phyloP scores from a whole-genome alignment of 768 basidiomycete genomes.

The Pulveroboletus sp. region DNA sequence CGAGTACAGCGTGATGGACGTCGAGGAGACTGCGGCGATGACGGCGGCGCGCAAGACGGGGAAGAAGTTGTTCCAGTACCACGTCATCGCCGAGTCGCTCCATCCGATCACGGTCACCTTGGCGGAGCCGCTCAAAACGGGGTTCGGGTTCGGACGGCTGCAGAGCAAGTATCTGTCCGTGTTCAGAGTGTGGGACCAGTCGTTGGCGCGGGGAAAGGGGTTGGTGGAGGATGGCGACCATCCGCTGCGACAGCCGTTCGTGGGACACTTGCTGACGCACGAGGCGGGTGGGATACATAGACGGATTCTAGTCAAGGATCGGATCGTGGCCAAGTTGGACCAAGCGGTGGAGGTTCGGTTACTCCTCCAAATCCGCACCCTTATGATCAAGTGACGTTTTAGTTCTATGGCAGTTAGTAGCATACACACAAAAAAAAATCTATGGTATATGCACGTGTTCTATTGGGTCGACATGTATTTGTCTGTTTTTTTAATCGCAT shows the following conservation, averaged over 20 bases:
- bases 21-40: constrained; percentile 16
- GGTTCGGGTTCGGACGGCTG: constrained; percentile 14
- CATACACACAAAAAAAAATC: no score
- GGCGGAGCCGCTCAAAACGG: constrained; percentile 17
- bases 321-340: constrained; percentile 19
- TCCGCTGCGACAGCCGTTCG: constrained; percentile 18
- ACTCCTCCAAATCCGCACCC: constrained; percentile 12
- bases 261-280: constrained; percentile 15
- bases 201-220: constrained; percentile 9
- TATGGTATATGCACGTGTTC: no score
- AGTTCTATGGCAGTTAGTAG: no score
- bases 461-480: no score
- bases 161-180: constrained; percentile 13
- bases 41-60: not conserved
- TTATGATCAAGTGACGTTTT: constrained; percentile 16
- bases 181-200: constrained; percentile 20
- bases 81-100: constrained; percentile 12
- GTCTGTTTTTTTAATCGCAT: no score
- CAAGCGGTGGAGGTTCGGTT: constrained; percentile 12
- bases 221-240: constrained; percentile 9
- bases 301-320: constrained; percentile 15
- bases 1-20: constrained; percentile 15
- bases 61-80: constrained; percentile 10
- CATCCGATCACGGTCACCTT: constrained; percentile 21
- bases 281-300: constrained; percentile 16